A percentile compares a stretch with the other conserved stretches of the same genome.
phyloP scores from a whole-genome alignment of 108 stramenopile genomes.

The Nitzschia palea region DNA sequence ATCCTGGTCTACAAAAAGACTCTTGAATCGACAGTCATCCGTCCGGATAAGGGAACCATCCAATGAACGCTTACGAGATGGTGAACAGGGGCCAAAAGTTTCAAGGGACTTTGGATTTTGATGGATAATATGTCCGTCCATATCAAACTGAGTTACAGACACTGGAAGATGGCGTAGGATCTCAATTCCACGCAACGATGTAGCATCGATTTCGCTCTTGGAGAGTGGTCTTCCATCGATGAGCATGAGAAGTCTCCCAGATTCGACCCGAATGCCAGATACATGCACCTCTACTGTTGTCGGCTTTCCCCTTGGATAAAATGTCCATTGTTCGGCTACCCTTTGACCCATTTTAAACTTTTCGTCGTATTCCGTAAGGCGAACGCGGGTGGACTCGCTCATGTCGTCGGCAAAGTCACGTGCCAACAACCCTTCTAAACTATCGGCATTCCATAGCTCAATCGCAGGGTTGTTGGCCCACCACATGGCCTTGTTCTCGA shows the following conservation, averaged over 20 bases:
- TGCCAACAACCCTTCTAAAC: conserved; percentile 13
- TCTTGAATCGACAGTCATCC: conserved; percentile 2
- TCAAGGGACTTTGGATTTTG: conserved; percentile 32
- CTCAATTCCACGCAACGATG: conserved; percentile 21
- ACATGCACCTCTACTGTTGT: neutral
- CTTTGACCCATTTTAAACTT: neutral
- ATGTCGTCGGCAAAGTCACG: conserved; percentile 28
- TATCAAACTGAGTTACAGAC: conserved; percentile 28
- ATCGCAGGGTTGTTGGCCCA: conserved; percentile 40
- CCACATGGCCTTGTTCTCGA: conserved; percentile 25
- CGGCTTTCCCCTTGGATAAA: conserved; percentile 20
- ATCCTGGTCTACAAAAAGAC: conserved; percentile 19
- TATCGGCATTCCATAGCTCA: conserved; percentile 33
- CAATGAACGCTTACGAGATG: neutral
- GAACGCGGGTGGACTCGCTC: neutral
- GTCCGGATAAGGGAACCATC: neutral
- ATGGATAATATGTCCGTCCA: conserved; percentile 24
- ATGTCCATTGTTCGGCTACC: conserved; percentile 14
- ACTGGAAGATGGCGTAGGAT: conserved; percentile 40
- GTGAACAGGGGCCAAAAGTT: neutral
- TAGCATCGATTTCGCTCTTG: conserved; percentile 10
- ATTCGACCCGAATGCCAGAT: conserved; percentile 13
- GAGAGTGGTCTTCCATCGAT: conserved; percentile 6
- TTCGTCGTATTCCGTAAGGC: neutral
- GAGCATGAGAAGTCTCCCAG: conserved; percentile 8